phyloP scores from a whole-genome alignment of 768 basidiomycete genomes.

The Suillus lakei region DNA sequence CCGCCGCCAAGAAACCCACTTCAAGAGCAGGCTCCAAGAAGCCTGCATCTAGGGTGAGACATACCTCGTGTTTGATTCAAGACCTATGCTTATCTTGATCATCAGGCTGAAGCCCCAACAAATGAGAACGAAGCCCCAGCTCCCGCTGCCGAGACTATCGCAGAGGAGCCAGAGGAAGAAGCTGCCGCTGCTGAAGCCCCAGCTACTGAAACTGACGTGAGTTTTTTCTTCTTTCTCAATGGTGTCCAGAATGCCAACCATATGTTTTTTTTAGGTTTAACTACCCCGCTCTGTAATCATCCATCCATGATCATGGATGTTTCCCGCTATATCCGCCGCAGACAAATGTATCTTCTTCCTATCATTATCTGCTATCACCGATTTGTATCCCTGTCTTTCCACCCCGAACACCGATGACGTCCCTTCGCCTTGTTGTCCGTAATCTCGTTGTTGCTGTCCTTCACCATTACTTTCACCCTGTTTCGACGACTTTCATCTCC shows the following conservation, averaged over 20 bases:
- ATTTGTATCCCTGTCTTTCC: conserved; percentile 28
- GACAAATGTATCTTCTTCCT: conserved; percentile 37
- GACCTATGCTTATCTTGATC: neutral
- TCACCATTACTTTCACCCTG: conserved; percentile 26
- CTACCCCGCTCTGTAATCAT: conserved; percentile 15
- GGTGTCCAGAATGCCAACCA: conserved; percentile 8
- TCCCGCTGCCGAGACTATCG: conserved; percentile 53
- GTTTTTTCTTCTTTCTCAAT: conserved; percentile 12
- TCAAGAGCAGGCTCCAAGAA: conserved; percentile 66
- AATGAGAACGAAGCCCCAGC: conserved; percentile 44
- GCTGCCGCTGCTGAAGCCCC: conserved; percentile 44
- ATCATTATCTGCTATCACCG: conserved; percentile 38
- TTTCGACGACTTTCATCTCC: conserved; percentile 20
- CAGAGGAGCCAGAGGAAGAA: conserved; percentile 56
- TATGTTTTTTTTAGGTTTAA: conserved; percentile 24
- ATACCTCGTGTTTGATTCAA: neutral
- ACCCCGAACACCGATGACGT: conserved; percentile 7
- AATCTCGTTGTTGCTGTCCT: conserved; percentile 18
- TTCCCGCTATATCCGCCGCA: conserved; percentile 23
- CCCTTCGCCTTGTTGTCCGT: conserved; percentile 24
- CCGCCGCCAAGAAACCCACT: conserved; percentile 53
- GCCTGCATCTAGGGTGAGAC: conserved; percentile 61
- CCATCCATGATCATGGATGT: conserved; percentile 19
- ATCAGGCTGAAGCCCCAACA: conserved; percentile 39
- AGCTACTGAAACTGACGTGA: conserved; percentile 31